A percentile compares a stretch with the other conserved stretches of the same genome.
These are phyloP conservation scores for Rhodotorula sp. DNA, from an alignment of 1,284 basidiomycete genomes.

Conservation along the genomic window DNA sequence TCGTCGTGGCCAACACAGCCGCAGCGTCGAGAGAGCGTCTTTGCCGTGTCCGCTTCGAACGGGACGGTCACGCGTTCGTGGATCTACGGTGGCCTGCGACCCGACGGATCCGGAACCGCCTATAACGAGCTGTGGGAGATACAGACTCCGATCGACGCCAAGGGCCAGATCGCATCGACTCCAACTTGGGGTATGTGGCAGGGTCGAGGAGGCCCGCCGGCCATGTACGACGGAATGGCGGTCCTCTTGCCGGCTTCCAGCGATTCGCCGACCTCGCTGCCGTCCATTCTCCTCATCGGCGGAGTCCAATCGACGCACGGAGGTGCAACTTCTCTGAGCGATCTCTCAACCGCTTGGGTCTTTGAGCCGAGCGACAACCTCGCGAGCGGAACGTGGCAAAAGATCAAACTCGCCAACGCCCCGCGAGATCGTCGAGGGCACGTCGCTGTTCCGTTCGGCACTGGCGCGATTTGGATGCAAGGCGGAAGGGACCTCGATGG, in stretches of 20 bases:
- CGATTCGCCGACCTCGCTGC: background rate
- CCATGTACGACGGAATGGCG: constrained; percentile 30
- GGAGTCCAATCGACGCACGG: constrained; percentile 10
- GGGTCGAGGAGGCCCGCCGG: background rate
- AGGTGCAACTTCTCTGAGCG: background rate
- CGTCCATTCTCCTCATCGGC: constrained; percentile 29
- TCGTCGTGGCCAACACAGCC: constrained; percentile 17
- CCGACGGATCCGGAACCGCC: constrained; percentile 20
- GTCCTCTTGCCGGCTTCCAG: constrained; percentile 21
- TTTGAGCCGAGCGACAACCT: constrained; percentile 11
- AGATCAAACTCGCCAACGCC: background rate
- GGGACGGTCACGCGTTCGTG: constrained; percentile 27
- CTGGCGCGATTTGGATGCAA: constrained; percentile 31
- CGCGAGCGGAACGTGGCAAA: constrained; percentile 15
- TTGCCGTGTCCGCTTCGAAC: constrained; percentile 30
- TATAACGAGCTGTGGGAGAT: constrained; percentile 37
- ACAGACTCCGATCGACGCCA: background rate
- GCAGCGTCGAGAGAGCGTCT: constrained; percentile 20
- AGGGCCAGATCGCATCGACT: background rate
- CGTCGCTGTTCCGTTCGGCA: constrained; percentile 26
- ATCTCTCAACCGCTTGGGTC: constrained; percentile 15
- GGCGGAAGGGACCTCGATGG: constrained; percentile 29
- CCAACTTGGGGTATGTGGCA: constrained; percentile 10
- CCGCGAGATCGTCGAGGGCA: constrained; percentile 17
- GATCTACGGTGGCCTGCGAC: constrained; percentile 30